Evolutionary conservation across 2,329 filamentous ascomycete genomes (phyloP).

Genomic region (Triangularia verruculosa): DNA sequence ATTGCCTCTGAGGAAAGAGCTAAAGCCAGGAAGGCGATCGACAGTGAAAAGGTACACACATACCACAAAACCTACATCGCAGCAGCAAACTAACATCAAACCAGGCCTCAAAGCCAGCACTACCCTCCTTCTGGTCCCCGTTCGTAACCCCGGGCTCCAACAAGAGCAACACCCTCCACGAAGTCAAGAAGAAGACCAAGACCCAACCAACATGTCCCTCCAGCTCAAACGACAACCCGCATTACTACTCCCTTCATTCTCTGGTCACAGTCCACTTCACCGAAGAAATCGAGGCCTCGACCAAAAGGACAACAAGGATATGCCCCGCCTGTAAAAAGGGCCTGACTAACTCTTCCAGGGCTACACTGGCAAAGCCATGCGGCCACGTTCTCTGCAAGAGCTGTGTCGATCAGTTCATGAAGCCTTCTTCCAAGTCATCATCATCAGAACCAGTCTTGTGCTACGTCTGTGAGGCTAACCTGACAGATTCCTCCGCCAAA

Average conservation of each 20-base stretch:
- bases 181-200: constrained; percentile 61
- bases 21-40: constrained; percentile 66
- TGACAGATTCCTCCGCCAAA: constrained; percentile 57
- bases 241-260: constrained; percentile 73
- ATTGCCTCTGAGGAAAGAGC: constrained; percentile 68
- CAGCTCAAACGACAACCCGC: constrained; percentile 62
- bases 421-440: constrained; percentile 40
- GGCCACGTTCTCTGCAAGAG: constrained; percentile 87
- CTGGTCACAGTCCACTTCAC: constrained; percentile 75
- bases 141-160: constrained; percentile 71
- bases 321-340: constrained; percentile 86
- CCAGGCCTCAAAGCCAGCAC: constrained; percentile 59
- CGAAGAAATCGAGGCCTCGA: constrained; percentile 58
- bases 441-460: constrained; percentile 53
- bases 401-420: constrained; percentile 82
- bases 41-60: constrained; percentile 63
- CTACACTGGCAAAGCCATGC: constrained; percentile 80
- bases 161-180: constrained; percentile 53
- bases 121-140: constrained; percentile 93
- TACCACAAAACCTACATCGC: neutral
- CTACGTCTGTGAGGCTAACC: constrained; percentile 80
- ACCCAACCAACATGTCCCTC: constrained; percentile 72
- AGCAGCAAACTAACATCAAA: constrained; percentile 11
- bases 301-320: constrained; percentile 44
- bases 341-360: constrained; percentile 77